Evolutionary conservation across 192 early-diverging fungal genomes (phyloP).

Genomic region (Mortierella hygrophila): DNA sequence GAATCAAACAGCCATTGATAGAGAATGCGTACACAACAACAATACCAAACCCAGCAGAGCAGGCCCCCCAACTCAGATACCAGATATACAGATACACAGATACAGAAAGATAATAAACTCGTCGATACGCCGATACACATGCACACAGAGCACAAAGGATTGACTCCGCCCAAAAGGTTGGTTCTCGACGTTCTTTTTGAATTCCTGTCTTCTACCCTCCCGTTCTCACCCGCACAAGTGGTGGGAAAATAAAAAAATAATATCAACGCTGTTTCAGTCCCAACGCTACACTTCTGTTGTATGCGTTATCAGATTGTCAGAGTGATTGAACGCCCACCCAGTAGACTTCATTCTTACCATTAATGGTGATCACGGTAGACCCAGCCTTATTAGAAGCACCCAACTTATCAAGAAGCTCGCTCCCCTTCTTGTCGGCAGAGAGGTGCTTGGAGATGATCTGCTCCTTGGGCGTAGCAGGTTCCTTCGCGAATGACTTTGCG

Average conservation of each 20-base stretch:
- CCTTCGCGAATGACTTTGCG: background rate
- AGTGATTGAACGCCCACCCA: background rate
- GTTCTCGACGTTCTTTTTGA: background rate
- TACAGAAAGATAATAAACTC: background rate
- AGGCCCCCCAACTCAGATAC: background rate
- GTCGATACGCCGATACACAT: background rate
- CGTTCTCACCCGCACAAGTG: background rate
- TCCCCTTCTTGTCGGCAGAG: conserved; percentile 5
- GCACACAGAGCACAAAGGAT: background rate
- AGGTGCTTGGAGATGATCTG: background rate
- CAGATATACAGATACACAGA: background rate
- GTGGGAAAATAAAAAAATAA: background rate
- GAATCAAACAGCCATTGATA: background rate
- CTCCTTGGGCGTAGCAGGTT: conserved; percentile 3
- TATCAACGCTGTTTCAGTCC: background rate
- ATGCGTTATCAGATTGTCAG: background rate
- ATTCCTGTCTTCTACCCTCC: background rate
- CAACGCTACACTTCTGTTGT: too few species aligned
- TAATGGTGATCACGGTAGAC: conserved; percentile 22
- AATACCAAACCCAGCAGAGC: background rate
- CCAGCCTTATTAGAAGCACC: background rate
- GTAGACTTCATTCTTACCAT: conserved; percentile 6
- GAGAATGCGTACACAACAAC: background rate
- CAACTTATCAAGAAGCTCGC: conserved; percentile 21
- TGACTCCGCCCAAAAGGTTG: background rate